phyloP scores from a whole-genome alignment of 306 rosid genomes.

The Quercus suber region DNA sequence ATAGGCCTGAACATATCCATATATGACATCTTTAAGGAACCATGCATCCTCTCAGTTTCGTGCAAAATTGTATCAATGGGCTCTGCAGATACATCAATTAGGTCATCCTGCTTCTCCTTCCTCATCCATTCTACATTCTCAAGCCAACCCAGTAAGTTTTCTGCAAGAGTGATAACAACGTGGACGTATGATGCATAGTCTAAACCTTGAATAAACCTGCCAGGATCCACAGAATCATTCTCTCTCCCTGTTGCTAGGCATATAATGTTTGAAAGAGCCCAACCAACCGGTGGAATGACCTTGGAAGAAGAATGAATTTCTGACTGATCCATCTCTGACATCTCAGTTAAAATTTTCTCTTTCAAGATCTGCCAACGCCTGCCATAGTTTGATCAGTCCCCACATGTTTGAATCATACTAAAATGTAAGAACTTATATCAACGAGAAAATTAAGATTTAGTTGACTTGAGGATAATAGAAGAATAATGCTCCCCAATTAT shows the following conservation, averaged over 20 bases:
- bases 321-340: slow-evolving; percentile 50
- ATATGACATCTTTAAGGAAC: slow-evolving; percentile 48
- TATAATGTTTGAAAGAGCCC: slow-evolving; percentile 85
- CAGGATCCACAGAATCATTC: slow-evolving; percentile 44
- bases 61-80: slow-evolving; percentile 26
- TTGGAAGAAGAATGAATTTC: slow-evolving; percentile 39
- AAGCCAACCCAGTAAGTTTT: slow-evolving; percentile 56
- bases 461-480: not conserved
- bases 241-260: slow-evolving; percentile 61
- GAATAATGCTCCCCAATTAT: not conserved
- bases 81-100: slow-evolving; percentile 34
- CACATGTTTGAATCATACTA: slow-evolving; percentile 46
- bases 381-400: slow-evolving; percentile 89
- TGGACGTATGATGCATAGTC: slow-evolving; percentile 59
- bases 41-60: slow-evolving; percentile 40
- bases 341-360: slow-evolving; percentile 62
- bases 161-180: slow-evolving; percentile 59
- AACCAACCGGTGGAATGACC: slow-evolving; percentile 77
- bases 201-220: slow-evolving; percentile 63
- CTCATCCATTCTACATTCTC: slow-evolving; percentile 47
- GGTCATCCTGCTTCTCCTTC: slow-evolving; percentile 43
- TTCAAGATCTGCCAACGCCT: slow-evolving; percentile 93
- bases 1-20: slow-evolving; percentile 74
- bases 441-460: not conserved
- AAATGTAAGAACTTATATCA: slow-evolving; percentile 7